phyloP scores from a whole-genome alignment of 805 yeast genomes.

The Ogataea ramenticola region DNA sequence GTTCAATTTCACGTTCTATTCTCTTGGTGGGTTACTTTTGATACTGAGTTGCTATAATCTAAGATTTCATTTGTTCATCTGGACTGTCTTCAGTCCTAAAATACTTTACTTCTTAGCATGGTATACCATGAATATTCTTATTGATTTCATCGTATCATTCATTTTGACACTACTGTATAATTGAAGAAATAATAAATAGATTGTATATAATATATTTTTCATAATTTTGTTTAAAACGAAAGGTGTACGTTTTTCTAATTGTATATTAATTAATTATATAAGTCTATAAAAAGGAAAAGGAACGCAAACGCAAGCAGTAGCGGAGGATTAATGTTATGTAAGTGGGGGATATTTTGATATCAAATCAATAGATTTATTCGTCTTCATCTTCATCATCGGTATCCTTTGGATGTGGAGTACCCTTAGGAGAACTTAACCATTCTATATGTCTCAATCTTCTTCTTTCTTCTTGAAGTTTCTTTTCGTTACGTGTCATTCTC shows the following conservation, averaged over 20 bases:
- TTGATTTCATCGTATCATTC: constrained; percentile 26
- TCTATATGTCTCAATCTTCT: constrained; percentile 90
- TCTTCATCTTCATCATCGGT: constrained; percentile 82
- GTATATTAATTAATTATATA: background rate
- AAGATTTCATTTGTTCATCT: constrained; percentile 83
- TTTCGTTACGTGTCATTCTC: constrained; percentile 95
- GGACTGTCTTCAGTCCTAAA: constrained; percentile 98
- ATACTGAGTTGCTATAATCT: constrained; percentile 64
- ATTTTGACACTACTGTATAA: constrained; percentile 14
- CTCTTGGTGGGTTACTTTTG: constrained; percentile 50
- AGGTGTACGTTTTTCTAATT: no score
- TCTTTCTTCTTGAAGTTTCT: constrained; percentile 86
- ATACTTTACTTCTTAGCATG: constrained; percentile 74
- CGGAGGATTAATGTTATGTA: no score
- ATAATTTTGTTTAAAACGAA: no score
- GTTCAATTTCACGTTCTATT: constrained; percentile 46
- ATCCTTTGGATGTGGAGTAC: constrained; percentile 91
- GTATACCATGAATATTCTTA: constrained; percentile 44
- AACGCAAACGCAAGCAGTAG: background rate
- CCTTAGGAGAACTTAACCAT: constrained; percentile 95
- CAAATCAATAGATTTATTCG: background rate
- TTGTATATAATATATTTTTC: no score
- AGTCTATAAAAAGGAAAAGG: background rate
- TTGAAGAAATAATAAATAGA: background rate
- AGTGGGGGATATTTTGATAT: no score